Evolutionary conservation across 495 filamentous ascomycete species (phyloP).

Genomic region (Umbilicaria muhlenbergii): DNA sequence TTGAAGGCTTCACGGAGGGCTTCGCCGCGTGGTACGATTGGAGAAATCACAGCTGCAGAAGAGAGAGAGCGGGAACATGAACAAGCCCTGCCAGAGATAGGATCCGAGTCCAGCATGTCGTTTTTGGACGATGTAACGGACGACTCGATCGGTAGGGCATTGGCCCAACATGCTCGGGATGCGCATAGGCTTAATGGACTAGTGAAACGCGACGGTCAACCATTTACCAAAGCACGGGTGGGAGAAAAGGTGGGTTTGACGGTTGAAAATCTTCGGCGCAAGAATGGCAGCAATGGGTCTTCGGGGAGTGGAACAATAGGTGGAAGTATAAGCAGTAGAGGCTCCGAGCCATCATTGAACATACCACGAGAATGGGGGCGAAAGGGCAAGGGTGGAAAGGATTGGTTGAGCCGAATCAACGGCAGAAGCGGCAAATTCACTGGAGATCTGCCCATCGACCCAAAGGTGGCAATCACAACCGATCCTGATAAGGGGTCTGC

Average conservation of each 20-base stretch:
- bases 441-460: slow-evolving; percentile 1
- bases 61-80: slow-evolving; percentile 6
- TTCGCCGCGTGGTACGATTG: slow-evolving; percentile 14
- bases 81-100: slow-evolving; percentile 1
- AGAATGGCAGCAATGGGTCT: slow-evolving; percentile 14
- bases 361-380: slow-evolving; percentile 43
- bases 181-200: slow-evolving; percentile 29
- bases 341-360: slow-evolving; percentile 34
- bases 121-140: slow-evolving; percentile 19
- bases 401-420: slow-evolving; percentile 33
- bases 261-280: slow-evolving; percentile 32
- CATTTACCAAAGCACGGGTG: slow-evolving; percentile 30
- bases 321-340: slow-evolving; percentile 21
- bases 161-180: slow-evolving; percentile 26
- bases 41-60: slow-evolving; percentile 1
- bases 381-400: slow-evolving; percentile 30
- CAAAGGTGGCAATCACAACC: slow-evolving; percentile 7
- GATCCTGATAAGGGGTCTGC: slow-evolving; percentile 4
- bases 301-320: slow-evolving; percentile 13
- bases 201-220: slow-evolving; percentile 26
- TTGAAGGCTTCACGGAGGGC: slow-evolving; percentile 8
- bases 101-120: slow-evolving; percentile 13
- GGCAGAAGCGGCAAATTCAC: slow-evolving; percentile 11
- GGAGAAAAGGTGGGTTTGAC: slow-evolving; percentile 22
- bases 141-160: slow-evolving; percentile 18